A percentile compares a stretch with the other conserved stretches of the same genome.
Evolutionary conservation across 345 rosid species (phyloP).

Genomic region (Angophora floribunda): DNA sequence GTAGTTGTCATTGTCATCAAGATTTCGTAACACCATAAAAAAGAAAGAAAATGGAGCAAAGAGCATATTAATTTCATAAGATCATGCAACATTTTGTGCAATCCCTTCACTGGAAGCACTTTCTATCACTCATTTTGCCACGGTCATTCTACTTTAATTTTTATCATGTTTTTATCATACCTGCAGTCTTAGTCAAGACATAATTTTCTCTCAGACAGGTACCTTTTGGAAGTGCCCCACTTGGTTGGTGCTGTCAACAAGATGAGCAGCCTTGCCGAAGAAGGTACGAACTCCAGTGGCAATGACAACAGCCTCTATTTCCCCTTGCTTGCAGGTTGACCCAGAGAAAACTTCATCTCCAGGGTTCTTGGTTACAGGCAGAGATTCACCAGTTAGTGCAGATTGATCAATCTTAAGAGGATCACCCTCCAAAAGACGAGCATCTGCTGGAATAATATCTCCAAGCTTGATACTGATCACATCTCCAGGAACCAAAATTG

Average conservation of each 20-base stretch:
- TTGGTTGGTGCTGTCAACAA: conserved; percentile 70
- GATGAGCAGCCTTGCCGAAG: conserved; percentile 91
- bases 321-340: conserved; percentile 87
- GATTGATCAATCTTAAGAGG: conserved; percentile 76
- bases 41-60: not conserved
- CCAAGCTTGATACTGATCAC: conserved; percentile 72
- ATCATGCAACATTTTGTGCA: not conserved
- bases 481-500: conserved; percentile 73
- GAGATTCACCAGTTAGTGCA: conserved; percentile 79
- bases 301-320: conserved; percentile 76
- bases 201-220: not conserved
- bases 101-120: not conserved
- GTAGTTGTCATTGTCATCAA: not conserved
- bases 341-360: conserved; percentile 79
- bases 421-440: conserved; percentile 78
- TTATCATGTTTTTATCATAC: not conserved
- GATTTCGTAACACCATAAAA: not conserved
- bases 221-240: conserved; percentile 82
- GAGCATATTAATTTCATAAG: not conserved
- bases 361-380: conserved; percentile 61
- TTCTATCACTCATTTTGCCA: not conserved
- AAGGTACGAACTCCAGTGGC: conserved; percentile 85
- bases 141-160: not conserved
- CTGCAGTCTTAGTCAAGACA: not conserved
- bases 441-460: conserved; percentile 81